A percentile compares a stretch with the other conserved stretches of the same genome.
Conservation (phyloP, 495 filamentous ascomycete species). For the Hypoxylon rickii region DNA sequence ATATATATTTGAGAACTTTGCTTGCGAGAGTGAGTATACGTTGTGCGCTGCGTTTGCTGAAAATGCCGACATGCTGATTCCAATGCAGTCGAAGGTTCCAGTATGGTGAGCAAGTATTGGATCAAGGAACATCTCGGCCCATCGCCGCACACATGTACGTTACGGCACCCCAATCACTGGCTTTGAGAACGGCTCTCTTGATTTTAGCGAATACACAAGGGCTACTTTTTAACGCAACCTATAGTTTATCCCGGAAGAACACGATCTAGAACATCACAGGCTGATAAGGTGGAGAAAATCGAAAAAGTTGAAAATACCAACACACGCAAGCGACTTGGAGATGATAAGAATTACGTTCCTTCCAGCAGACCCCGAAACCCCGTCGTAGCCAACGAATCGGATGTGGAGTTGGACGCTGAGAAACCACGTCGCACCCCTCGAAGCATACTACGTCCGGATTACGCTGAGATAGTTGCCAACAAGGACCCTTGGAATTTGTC, state of each 20-base stretch:
- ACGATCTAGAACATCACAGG: constrained; percentile 15
- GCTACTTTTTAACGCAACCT: neutral
- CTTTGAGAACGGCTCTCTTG: neutral
- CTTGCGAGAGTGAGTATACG: constrained; percentile 27
- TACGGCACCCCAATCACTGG: neutral
- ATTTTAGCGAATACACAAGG: neutral
- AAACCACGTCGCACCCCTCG: constrained; percentile 34
- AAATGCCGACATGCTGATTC: constrained; percentile 1
- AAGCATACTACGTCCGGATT: constrained; percentile 35
- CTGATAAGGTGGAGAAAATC: neutral
- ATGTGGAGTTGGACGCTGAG: constrained; percentile 20
- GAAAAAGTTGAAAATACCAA: constrained; percentile 2
- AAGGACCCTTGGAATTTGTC: constrained; percentile 36
- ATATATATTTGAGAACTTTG: constrained; percentile 37
- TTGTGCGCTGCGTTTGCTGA: neutral
- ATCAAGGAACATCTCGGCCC: constrained; percentile 36
- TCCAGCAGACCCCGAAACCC: constrained; percentile 11
- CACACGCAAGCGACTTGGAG: constrained; percentile 12
- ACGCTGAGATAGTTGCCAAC: constrained; percentile 37
- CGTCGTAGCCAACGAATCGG: constrained; percentile 9
- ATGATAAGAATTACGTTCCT: constrained; percentile 27
- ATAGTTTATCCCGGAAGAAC: constrained; percentile 27
- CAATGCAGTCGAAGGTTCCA: constrained; percentile 30
- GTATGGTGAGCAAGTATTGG: constrained; percentile 39
- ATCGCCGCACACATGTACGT: constrained; percentile 37